Conservation (phyloP, 257 asterid species). For the Nicotiana tomentosiformis region DNA sequence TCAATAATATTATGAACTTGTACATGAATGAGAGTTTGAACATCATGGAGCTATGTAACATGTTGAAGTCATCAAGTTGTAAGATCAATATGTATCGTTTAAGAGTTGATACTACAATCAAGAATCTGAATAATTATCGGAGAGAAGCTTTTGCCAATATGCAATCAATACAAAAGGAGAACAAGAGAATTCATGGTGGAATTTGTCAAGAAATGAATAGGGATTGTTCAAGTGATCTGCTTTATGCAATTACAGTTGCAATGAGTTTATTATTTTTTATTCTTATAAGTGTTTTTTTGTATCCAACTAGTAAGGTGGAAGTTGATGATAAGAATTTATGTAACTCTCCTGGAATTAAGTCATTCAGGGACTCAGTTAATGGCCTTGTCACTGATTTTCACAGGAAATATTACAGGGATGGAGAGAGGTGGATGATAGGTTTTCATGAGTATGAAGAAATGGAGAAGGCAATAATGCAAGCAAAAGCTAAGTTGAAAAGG, state of each 20-base stretch:
- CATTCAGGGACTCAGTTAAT: slow-evolving; percentile 8
- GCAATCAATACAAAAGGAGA: not conserved
- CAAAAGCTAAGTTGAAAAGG: not conserved
- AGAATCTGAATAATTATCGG: not conserved
- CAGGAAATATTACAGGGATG: not conserved
- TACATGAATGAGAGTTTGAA: slow-evolving; percentile 21
- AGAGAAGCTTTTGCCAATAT: not conserved
- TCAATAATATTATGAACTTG: slow-evolving; percentile 1
- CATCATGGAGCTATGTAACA: slow-evolving; percentile 13
- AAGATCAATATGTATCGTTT: slow-evolving; percentile 3
- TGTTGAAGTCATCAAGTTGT: slow-evolving; percentile 16
- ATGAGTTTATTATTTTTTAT: slow-evolving; percentile 10
- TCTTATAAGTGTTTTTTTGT: not conserved
- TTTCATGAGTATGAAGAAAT: slow-evolving; percentile 10
- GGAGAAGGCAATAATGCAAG: slow-evolving; percentile 8
- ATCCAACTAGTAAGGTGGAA: slow-evolving; percentile 5
- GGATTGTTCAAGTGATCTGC: not conserved
- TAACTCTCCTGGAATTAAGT: slow-evolving; percentile 5
- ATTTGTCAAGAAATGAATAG: not conserved
- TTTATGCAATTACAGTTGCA: slow-evolving; percentile 13
- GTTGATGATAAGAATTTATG: not conserved
- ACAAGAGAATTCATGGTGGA: not conserved
- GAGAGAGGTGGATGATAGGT: not conserved
- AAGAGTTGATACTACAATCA: not conserved
- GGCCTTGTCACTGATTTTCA: slow-evolving; percentile 12